Percentiles rank a stretch among this genome's conserved stretches.
phyloP scores from a whole-genome alignment of 257 asterid species.

The Rhazya stricta region DNA sequence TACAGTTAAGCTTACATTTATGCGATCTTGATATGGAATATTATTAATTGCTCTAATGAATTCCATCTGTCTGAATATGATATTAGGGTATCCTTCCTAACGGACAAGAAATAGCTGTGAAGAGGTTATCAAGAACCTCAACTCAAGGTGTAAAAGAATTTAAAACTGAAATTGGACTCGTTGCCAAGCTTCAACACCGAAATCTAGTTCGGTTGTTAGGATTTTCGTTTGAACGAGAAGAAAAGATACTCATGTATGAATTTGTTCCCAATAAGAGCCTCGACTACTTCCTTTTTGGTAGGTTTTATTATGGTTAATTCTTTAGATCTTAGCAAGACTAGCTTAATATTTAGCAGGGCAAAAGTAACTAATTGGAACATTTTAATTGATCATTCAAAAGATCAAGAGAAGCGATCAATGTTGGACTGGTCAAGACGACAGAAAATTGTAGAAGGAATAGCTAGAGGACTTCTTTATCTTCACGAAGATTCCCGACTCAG shows the following conservation, averaged over 20 bases:
- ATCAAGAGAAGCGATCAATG: conserved; percentile 10
- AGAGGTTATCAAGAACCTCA: conserved; percentile 24
- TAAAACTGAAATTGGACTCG: conserved; percentile 22
- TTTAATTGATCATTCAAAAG: conserved; percentile 2
- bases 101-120: conserved; percentile 26
- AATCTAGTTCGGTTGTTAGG: conserved; percentile 27
- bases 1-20: neutral
- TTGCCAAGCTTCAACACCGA: conserved; percentile 32
- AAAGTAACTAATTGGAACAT: neutral
- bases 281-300: conserved; percentile 28
- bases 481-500: conserved; percentile 37
- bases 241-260: conserved; percentile 25
- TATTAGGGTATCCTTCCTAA: conserved; percentile 22
- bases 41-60: neutral
- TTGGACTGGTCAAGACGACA: conserved; percentile 30
- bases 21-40: neutral
- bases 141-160: conserved; percentile 27
- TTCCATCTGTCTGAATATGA: neutral
- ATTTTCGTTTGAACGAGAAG: conserved; percentile 17
- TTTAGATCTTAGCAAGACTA: neutral
- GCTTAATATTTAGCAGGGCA: neutral
- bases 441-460: conserved; percentile 25
- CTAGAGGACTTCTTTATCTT: conserved; percentile 30
- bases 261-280: conserved; percentile 26
- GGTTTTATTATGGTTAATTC: neutral